Conservation (phyloP, 768 basidiomycete species). For the Xerocomellus dryophilus region DNA sequence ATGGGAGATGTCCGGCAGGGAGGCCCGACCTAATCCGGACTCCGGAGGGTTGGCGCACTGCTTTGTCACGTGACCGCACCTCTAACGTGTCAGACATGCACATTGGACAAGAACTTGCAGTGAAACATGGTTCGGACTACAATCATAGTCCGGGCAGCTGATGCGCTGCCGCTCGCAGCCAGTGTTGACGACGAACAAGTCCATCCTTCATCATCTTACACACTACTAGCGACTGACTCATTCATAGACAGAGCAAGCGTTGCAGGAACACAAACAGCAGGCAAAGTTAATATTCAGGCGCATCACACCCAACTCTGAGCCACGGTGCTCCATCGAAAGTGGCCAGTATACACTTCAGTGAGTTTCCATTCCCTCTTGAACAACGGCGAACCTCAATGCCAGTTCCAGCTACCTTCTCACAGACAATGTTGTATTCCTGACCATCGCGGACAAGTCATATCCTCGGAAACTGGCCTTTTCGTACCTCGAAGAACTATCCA, state of each 20-base stretch:
- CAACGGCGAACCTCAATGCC: slow-evolving; percentile 6
- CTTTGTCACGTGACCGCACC: slow-evolving; percentile 11
- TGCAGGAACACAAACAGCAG: slow-evolving; percentile 98
- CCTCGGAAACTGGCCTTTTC: slow-evolving; percentile 96
- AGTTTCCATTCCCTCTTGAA: slow-evolving; percentile 32
- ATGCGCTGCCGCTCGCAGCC: slow-evolving; percentile 88
- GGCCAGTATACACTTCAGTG: slow-evolving; percentile 95
- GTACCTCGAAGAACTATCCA: slow-evolving; percentile 93
- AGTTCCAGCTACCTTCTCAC: slow-evolving; percentile 82
- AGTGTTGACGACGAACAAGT: slow-evolving; percentile 98
- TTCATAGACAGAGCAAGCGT: slow-evolving; percentile 80
- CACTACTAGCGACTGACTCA: slow-evolving; percentile 1
- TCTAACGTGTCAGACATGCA: neutral
- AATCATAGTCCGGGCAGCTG: slow-evolving; percentile 78
- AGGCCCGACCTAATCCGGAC: too few relatives aligned
- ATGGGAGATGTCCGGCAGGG: too few relatives aligned
- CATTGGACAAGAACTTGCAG: neutral
- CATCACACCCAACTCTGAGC: slow-evolving; percentile 91
- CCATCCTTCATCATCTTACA: slow-evolving; percentile 13
- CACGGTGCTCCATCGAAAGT: slow-evolving; percentile 94
- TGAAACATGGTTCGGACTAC: slow-evolving; percentile 79
- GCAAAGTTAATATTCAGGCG: slow-evolving; percentile 95
- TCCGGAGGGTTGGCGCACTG: too few relatives aligned
- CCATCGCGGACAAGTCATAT: slow-evolving; percentile 95
- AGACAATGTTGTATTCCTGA: slow-evolving; percentile 92